These are phyloP conservation scores for Hericium erinaceus DNA, from an alignment of 768 basidiomycete genomes.

Conservation along the genomic window DNA sequence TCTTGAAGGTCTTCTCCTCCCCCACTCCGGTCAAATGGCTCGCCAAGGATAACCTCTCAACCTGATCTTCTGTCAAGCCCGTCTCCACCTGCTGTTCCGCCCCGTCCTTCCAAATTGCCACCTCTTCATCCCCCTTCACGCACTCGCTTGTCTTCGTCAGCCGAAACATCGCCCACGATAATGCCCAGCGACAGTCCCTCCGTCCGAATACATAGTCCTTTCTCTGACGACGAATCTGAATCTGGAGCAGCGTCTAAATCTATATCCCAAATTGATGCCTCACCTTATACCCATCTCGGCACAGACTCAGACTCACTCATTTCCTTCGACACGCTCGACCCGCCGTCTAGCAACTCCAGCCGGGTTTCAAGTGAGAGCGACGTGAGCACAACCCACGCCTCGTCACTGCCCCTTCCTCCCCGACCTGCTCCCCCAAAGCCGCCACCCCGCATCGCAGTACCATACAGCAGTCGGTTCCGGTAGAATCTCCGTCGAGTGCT, in stretches of 20 bases:
- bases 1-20: not conserved
- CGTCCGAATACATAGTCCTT: not conserved
- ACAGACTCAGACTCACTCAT: slow-evolving; percentile 1
- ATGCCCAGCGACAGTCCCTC: not conserved
- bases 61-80: not conserved
- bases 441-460: not conserved
- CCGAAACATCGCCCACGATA: not conserved
- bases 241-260: not conserved
- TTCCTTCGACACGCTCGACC: slow-evolving; percentile 6
- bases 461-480: not conserved
- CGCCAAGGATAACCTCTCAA: not conserved
- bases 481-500: not conserved
- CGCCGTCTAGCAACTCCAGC: slow-evolving; percentile 28
- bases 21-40: not conserved
- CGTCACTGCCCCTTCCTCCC: not conserved
- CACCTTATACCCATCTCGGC: not conserved
- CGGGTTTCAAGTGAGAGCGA: slow-evolving; percentile 32
- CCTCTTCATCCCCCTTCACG: not conserved
- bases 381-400: slow-evolving; percentile 4
- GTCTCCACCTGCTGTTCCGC: not conserved
- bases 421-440: not conserved
- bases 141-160: not conserved
- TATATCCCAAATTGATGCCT: not conserved
- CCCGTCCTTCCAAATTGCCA: not conserved
- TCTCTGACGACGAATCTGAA: slow-evolving; percentile 1